Evolutionary conservation across 768 basidiomycete genomes (phyloP), one percentile per base, ranked within the genome.

Genomic region (Suillus subluteus): DNA sequence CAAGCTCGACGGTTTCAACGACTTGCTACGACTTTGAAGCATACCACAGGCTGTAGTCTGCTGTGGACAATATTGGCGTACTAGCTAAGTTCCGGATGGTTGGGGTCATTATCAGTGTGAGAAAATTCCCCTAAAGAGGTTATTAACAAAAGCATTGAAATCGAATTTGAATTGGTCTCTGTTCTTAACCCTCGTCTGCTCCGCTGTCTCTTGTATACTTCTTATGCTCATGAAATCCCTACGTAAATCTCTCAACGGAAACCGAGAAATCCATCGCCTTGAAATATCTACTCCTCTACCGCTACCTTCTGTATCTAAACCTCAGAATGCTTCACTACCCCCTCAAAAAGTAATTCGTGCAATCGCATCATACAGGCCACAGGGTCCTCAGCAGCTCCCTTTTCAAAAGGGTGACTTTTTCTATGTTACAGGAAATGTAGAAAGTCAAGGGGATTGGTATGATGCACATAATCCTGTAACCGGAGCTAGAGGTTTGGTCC

Each of bases 351-450:
- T 98, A 76, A 97, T 99, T 71, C 91, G 93, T 66, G 96, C 97
- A 4, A 81, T 91, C 69, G 79, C 84, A 12, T 72, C 82, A 2
- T 88, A 94, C 80, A 80, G 84, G 58, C 87, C 94, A 3, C 82
- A 85, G 66, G 85, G 88, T 0, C 94, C 96, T 2, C 90, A 94
- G 74, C 90, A 98, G 71, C 88, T 99, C 52, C 87, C 92, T 38
- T 99, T 98, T 78, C 82, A 87, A 70, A 92, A 92, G 79, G 98
- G 98, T 69, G 98, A 99, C 81, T 98, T 99, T 81, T 99, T 98
- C 83, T 93, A 99, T 79, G 97, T 99, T 61, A 84, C 94, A 43
- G 87, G 87, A 66, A 95, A 98, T 72, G 79, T 86, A 21, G 84
- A 87, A 59, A 72, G 79, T 50, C 74, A 82, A 23, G 84, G 82